Evolutionary conservation across 108 stramenopile genomes (phyloP), one percentile per base, ranked within the genome.

Genomic region (Cyclotella choctawhatcheeana): DNA sequence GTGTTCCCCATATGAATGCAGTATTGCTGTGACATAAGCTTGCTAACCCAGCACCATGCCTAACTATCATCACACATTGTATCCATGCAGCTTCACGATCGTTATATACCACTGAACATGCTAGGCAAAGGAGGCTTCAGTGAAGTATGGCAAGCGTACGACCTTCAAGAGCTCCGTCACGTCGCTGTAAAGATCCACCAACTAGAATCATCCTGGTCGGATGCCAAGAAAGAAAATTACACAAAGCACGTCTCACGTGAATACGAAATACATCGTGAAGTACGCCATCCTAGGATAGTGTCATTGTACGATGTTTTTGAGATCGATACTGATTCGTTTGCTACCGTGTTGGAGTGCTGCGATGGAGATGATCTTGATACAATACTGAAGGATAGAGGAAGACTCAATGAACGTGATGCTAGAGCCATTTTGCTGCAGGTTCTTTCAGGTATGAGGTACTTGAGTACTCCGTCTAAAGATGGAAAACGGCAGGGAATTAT

Each of bases 111-210:
- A 40, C 77, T 93, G 56, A 84, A 86, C 32, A 83, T 98, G 17
- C 69, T 99, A 22, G 99, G 99, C 26, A 94, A 94, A 79, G 99
- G 99, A 16, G 99, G 99, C 40, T 99, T 99, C 84, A 93, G 91
- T 26, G 99, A 99, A 85, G 99, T 99, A 2, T 99, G 99, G 99
- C 83, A 86, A 32, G 97, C 96, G 2, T 97, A 88, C 53, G 99
- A 99, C 77, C 68, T 99, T 37, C 53, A 67, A 14, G 89, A 86
- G 35, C 40, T 92, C 26, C 81, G 83, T n/a, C 84, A 95, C 63
- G 97, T 98, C 8, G 98, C 98, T 14, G 97, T 99, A 40, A 99
- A 99, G 83, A 96, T 99, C 58, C 99, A 99, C 74, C 95, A 97
- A 69, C 86, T 99, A 17, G 94, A 97, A 74, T 86, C 97, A 30